Evolutionary conservation across 1,139 yeast genomes (phyloP), one percentile per base, ranked within the genome.

Genomic region (Protomyces gravidus): DNA sequence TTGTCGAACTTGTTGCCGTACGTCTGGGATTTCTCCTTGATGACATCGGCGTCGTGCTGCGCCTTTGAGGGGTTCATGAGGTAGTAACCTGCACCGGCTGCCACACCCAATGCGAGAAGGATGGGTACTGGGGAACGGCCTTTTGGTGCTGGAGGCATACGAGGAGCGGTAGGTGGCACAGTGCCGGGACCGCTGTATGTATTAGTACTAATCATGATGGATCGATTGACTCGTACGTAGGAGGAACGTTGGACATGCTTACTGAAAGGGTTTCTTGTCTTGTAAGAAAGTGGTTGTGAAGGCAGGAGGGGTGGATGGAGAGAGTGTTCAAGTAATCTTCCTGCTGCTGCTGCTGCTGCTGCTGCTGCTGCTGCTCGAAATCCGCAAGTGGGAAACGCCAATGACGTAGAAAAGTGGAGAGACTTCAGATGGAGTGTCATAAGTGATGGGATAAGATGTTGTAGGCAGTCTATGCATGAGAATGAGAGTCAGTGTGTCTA

Each of bases 1-100:
- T 45, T 46, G 46, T 53, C 58, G 21, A 53, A 53, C 39, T 45
- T 46, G 58, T 53, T 53, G 17, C 58, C 58, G 26, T 13, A 42
- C 39, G 21, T 32, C 21, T 53, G 58, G 13, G 58, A 53, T 19
- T 50, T 53, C 46, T 53, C 36, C 58, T 53, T 53, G 51, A 53
- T 53, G 47, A 46, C 46, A 28, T 53, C 58, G 39, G 51, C 33
- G 23, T 53, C 58, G 28, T 53, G 45, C 36, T 53, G 58, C 4
- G 58, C 58, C 11, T 50, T 32, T 7, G 58, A 32, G 1, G 58
- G 58, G 39, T 53, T 53, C 58, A 53, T 53, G 45, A 53, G 30
- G 46, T 53, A 53, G 58, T 53, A 53, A 2, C 58, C 58, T 11
- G 58, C 58, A 45, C 58, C 58, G 13, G 46, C 51, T 3, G 51